A percentile compares a stretch with the other conserved stretches of the same genome.
phyloP scores from a whole-genome alignment of 179 eudicot genomes.

The Corrigiola litoralis region DNA sequence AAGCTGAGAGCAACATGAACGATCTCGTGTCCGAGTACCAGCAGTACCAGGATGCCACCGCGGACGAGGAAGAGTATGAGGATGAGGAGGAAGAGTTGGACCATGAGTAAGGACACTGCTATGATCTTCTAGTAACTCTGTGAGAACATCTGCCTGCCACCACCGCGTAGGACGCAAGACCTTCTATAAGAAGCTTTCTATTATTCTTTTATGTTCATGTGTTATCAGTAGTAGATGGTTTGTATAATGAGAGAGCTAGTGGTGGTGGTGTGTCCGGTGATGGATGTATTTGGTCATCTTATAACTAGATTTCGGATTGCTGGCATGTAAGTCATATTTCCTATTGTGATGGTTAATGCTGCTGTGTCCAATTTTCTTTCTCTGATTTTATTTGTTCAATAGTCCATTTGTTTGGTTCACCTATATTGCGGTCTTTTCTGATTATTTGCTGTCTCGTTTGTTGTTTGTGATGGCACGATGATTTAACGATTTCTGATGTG shows the following conservation, averaged over 20 bases:
- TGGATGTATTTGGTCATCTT: conserved; percentile 8
- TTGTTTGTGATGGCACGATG: not conserved
- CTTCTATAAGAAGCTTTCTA: not conserved
- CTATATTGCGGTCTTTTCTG: not conserved
- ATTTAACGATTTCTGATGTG: not conserved
- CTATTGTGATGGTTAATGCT: conserved; percentile 14
- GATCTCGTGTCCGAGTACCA: conserved; percentile 70
- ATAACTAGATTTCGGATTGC: conserved; percentile 15
- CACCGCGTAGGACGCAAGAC: not conserved
- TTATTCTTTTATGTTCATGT: conserved; percentile 13
- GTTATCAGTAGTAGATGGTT: conserved; percentile 4
- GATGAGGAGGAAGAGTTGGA: conserved; percentile 56
- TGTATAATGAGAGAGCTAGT: conserved; percentile 11
- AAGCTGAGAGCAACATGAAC: conserved; percentile 81
- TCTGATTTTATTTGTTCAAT: not conserved
- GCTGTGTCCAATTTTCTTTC: conserved; percentile 9
- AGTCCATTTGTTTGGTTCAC: not conserved
- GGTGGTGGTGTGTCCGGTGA: not conserved
- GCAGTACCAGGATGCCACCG: conserved; percentile 79
- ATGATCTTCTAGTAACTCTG: too few relatives aligned
- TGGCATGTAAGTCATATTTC: conserved; percentile 19
- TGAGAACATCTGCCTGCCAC: not conserved
- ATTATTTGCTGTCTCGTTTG: too few relatives aligned
- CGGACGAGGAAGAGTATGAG: conserved; percentile 65
- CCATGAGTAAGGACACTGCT: conserved; percentile 17